These are phyloP conservation scores for Sporobolomyces phaffii DNA, from an alignment of 768 basidiomycete species.

Conservation along the genomic window DNA sequence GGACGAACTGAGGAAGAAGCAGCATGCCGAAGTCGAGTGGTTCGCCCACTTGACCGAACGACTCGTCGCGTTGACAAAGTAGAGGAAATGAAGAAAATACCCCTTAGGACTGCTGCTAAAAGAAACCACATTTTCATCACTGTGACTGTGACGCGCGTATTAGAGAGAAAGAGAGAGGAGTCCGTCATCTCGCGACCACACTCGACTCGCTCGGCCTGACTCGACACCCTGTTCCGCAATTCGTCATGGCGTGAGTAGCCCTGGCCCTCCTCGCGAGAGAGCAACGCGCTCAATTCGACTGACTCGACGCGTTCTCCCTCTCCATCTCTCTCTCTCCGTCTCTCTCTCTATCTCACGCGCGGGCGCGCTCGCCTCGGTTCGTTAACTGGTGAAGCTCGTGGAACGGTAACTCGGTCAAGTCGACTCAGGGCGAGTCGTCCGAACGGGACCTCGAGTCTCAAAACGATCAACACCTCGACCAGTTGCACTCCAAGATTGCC, in stretches of 20 bases:
- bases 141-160: neutral
- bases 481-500: slow-evolving; percentile 42
- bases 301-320: no score
- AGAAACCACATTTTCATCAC: no score
- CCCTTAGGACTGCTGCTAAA: neutral
- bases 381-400: no score
- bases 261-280: neutral
- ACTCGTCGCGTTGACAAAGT: neutral
- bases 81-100: neutral
- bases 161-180: neutral
- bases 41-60: slow-evolving; percentile 25
- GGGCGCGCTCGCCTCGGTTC: no score
- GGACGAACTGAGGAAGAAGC: neutral
- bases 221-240: no score
- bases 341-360: neutral
- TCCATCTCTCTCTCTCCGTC: neutral
- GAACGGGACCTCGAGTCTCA: slow-evolving; percentile 39
- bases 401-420: no score
- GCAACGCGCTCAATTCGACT: no score
- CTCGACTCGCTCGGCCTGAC: no score
- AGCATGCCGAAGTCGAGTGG: slow-evolving; percentile 8
- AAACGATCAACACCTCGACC: slow-evolving; percentile 43
- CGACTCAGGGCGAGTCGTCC: slow-evolving; percentile 6
- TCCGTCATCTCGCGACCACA: no score
- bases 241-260: neutral